Conservation (phyloP, 1,284 basidiomycete species). For the Leccinum brunneo-olivaceum region DNA sequence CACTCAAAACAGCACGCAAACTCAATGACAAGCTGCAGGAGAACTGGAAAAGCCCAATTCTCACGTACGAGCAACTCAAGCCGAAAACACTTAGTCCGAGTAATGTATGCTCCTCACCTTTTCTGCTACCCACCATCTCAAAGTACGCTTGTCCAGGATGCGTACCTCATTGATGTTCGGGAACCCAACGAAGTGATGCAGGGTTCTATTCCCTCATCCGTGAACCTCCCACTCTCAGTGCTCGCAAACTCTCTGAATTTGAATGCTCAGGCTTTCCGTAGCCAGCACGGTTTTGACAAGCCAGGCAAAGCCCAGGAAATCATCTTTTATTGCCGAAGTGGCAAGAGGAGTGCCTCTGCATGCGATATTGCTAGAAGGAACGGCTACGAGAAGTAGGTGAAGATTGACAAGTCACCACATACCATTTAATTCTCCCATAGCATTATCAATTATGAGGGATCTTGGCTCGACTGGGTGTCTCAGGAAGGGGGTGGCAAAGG, state of each 20-base stretch:
- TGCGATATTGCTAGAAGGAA: conserved; percentile 79
- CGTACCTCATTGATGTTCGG: conserved; percentile 88
- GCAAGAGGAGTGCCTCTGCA: conserved; percentile 79
- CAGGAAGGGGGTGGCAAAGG: conserved; percentile 40
- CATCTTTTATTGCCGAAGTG: conserved; percentile 92
- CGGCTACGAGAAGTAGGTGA: conserved; percentile 78
- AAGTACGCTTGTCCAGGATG: conserved; percentile 42
- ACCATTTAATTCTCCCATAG: conserved; percentile 33
- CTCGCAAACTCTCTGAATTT: conserved; percentile 69
- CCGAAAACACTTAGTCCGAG: conserved; percentile 75
- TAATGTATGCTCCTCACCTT: conserved; percentile 47
- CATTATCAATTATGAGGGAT: conserved; percentile 83
- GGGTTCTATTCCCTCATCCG: conserved; percentile 92
- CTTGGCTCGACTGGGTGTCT: conserved; percentile 88
- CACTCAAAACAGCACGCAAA: conserved; percentile 37
- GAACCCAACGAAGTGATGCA: conserved; percentile 91
- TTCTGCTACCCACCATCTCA: not conserved
- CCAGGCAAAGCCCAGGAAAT: conserved; percentile 74
- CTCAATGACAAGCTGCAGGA: conserved; percentile 44
- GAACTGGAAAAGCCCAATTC: conserved; percentile 65
- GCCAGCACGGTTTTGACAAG: conserved; percentile 80
- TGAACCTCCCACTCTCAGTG: conserved; percentile 86
- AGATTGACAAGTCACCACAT: not conserved
- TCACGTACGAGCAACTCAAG: conserved; percentile 83
- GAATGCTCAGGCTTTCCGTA: conserved; percentile 53